A percentile compares a stretch with the other conserved stretches of the same genome.
phyloP scores from a whole-genome alignment of 2,329 filamentous ascomycete genomes.

The Ceratocystis albifundus region DNA sequence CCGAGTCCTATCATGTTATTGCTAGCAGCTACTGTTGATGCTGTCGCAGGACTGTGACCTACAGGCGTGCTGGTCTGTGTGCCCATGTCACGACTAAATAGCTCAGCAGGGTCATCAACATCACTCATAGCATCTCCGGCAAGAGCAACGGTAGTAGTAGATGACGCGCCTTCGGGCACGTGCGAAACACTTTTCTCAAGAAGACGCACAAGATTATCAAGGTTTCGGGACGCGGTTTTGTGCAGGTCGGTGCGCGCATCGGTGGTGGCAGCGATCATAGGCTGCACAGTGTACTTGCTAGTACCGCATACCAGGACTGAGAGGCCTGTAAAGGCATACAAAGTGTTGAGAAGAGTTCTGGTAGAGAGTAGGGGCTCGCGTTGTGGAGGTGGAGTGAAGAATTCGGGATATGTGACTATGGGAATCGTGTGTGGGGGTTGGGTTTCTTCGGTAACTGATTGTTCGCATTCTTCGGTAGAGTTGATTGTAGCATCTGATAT shows the following conservation, averaged over 20 bases:
- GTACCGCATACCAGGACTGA: conserved; percentile 59
- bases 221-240: conserved; percentile 37
- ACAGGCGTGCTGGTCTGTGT: conserved; percentile 53
- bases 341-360: conserved; percentile 45
- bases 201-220: conserved; percentile 38
- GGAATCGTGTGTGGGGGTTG: conserved; percentile 37
- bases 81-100: conserved; percentile 71
- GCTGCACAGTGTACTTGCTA: conserved; percentile 56
- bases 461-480: neutral
- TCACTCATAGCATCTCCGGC: conserved; percentile 36
- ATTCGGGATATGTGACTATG: conserved; percentile 60
- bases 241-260: conserved; percentile 44
- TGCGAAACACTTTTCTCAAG: conserved; percentile 50
- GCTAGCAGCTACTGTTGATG: neutral
- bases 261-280: conserved; percentile 44
- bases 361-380: conserved; percentile 53
- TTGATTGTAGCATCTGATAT: neutral
- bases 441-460: neutral
- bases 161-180: conserved; percentile 36
- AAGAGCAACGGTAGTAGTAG: conserved; percentile 15
- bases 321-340: conserved; percentile 46
- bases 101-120: conserved; percentile 57
- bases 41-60: conserved; percentile 15
- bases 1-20: neutral
- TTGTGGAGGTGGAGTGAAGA: conserved; percentile 43